Evolutionary conservation across 805 yeast genomes (phyloP).

Genomic region (Candida adriatica): DNA sequence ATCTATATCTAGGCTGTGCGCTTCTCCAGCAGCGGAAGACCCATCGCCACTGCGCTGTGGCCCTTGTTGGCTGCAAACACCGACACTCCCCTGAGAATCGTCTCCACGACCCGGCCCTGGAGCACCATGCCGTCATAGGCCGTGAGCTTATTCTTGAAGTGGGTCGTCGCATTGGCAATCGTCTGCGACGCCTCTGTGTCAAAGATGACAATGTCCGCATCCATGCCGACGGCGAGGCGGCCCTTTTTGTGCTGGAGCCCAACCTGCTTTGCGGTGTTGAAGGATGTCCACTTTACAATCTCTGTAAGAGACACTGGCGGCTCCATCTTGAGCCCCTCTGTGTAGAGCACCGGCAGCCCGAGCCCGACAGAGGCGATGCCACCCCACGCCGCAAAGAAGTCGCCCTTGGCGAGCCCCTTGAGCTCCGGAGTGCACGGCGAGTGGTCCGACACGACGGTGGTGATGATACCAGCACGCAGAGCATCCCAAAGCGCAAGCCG

Average conservation of each 20-base stretch:
- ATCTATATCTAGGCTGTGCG: no score
- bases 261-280: constrained; percentile 79
- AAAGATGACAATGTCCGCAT: constrained; percentile 84
- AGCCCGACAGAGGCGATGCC: constrained; percentile 92
- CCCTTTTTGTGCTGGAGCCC: constrained; percentile 76
- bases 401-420: constrained; percentile 76
- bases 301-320: constrained; percentile 51
- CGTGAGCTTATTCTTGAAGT: constrained; percentile 81
- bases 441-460: constrained; percentile 90
- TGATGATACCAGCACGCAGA: constrained; percentile 52
- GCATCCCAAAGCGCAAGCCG: constrained; percentile 75
- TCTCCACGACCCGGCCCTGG: constrained; percentile 70
- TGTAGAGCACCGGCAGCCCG: constrained; percentile 75
- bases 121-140: constrained; percentile 73
- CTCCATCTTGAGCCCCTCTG: constrained; percentile 54
- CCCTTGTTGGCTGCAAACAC: constrained; percentile 54
- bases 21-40: constrained; percentile 54
- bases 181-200: constrained; percentile 50
- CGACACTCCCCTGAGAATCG: constrained; percentile 69
- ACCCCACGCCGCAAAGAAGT: constrained; percentile 93
- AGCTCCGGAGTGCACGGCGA: constrained; percentile 93
- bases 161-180: constrained; percentile 48
- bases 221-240: constrained; percentile 60
- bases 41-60: constrained; percentile 49
- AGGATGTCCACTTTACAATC: constrained; percentile 72